Evolutionary conservation across 257 asterid genomes (phyloP).

Genomic region (Leptodermis oblonga): DNA sequence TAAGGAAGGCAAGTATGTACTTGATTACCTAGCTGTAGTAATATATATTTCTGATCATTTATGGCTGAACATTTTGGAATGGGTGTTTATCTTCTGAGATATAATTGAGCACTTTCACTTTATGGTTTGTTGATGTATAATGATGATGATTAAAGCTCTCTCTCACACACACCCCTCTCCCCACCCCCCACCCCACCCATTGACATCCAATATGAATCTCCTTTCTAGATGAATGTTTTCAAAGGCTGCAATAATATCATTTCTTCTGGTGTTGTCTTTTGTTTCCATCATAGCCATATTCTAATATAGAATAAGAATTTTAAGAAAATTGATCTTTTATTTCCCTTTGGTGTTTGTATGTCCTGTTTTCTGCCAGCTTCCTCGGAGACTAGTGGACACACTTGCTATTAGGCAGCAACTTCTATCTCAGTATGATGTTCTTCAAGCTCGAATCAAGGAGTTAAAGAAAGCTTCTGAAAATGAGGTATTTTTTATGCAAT

Average conservation of each 20-base stretch:
- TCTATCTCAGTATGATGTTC: conserved; percentile 81
- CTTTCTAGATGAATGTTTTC: neutral
- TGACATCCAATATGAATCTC: neutral
- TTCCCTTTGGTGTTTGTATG: neutral
- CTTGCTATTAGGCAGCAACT: conserved; percentile 73
- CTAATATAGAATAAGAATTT: neutral
- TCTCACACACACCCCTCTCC: neutral
- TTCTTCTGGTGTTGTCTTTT: neutral
- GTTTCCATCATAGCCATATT: neutral
- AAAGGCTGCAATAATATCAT: neutral
- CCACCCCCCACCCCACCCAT: neutral
- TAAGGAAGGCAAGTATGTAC: conserved; percentile 47
- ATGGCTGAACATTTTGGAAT: too few species aligned
- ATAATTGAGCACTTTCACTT: neutral
- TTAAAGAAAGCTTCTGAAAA: conserved; percentile 76
- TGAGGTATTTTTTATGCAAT: conserved; percentile 51
- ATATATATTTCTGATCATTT: neutral
- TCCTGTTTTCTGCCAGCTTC: conserved; percentile 47
- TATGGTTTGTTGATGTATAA: neutral
- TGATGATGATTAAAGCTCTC: neutral
- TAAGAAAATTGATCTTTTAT: neutral
- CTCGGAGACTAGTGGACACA: conserved; percentile 68
- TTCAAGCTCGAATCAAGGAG: conserved; percentile 87
- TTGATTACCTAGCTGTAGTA: conserved; percentile 13
- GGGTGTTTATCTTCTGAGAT: neutral